These are phyloP conservation scores for Coniella vitis DNA, from an alignment of 2,329 filamentous ascomycete genomes.

Conservation along the genomic window DNA sequence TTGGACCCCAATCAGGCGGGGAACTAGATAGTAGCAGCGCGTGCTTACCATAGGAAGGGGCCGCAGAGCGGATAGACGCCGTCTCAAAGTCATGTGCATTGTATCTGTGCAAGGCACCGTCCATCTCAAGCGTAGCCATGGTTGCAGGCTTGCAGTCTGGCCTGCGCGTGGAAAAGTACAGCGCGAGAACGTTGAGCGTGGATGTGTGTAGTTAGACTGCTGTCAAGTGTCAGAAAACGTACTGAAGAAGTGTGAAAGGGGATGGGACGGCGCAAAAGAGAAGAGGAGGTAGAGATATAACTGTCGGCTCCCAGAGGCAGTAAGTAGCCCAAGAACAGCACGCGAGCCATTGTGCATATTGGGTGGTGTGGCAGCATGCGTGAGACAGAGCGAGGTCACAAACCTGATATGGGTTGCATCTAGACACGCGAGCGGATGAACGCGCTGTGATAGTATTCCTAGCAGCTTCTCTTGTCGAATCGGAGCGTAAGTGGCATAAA, in stretches of 20 bases:
- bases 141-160: not conserved
- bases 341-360: too few species aligned
- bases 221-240: not conserved
- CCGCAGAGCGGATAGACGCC: constrained; percentile 57
- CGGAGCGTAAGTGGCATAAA: too few species aligned
- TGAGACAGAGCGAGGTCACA: too few species aligned
- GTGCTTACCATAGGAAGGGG: constrained; percentile 63
- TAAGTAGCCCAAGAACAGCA: not conserved
- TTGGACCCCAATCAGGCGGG: too few species aligned
- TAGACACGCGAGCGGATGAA: too few species aligned
- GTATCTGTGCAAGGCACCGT: constrained; percentile 9
- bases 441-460: too few species aligned
- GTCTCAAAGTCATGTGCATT: constrained; percentile 57
- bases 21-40: constrained; percentile 16
- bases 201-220: not conserved
- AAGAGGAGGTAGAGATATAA: not conserved
- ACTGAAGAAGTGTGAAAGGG: not conserved
- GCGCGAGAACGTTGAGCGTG: not conserved
- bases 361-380: too few species aligned
- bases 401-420: too few species aligned
- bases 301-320: not conserved
- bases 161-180: not conserved
- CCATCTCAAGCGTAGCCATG: constrained; percentile 12
- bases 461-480: too few species aligned
- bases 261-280: not conserved